phyloP scores from a whole-genome alignment of 2,329 filamentous ascomycete genomes.

The Cytospora mali region DNA sequence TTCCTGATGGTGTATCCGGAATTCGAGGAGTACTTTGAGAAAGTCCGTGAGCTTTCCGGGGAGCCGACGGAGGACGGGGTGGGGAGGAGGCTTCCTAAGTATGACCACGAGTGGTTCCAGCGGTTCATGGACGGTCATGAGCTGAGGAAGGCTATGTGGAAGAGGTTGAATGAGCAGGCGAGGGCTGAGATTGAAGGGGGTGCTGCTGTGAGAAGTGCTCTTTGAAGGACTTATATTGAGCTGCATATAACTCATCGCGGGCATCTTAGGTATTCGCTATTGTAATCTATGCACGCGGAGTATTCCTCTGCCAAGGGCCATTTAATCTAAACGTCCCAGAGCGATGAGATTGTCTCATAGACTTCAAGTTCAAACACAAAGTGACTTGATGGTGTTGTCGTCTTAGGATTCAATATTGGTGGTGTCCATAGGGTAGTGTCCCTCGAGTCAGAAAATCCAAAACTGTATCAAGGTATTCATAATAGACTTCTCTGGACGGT shows the following conservation, averaged over 20 bases:
- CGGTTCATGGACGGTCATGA: conserved; percentile 58
- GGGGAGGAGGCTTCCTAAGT: conserved; percentile 50
- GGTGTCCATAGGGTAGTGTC: too few species aligned
- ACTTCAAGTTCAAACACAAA: too few species aligned
- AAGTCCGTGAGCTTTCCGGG: conserved; percentile 52
- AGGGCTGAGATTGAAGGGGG: conserved; percentile 21
- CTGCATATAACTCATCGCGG: neutral
- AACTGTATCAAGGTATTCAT: too few species aligned
- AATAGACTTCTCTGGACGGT: too few species aligned
- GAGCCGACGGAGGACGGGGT: conserved; percentile 43
- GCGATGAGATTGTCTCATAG: too few species aligned
- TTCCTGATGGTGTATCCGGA: conserved; percentile 63
- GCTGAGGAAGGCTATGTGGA: conserved; percentile 61
- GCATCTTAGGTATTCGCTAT: too few species aligned
- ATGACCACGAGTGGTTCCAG: conserved; percentile 49
- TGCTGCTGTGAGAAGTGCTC: neutral
- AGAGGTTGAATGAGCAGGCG: conserved; percentile 49
- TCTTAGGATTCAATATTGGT: too few species aligned
- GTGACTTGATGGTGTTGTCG: too few species aligned
- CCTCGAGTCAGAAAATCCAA: too few species aligned
- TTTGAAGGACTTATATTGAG: conserved; percentile 1
- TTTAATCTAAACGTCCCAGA: too few species aligned
- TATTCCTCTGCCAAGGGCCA: too few species aligned
- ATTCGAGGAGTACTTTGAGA: conserved; percentile 68
- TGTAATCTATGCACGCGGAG: too few species aligned